Base-by-base conservation (phyloP, 179 eudicot genomes). In the Sideroxylon spinosum region DNA sequence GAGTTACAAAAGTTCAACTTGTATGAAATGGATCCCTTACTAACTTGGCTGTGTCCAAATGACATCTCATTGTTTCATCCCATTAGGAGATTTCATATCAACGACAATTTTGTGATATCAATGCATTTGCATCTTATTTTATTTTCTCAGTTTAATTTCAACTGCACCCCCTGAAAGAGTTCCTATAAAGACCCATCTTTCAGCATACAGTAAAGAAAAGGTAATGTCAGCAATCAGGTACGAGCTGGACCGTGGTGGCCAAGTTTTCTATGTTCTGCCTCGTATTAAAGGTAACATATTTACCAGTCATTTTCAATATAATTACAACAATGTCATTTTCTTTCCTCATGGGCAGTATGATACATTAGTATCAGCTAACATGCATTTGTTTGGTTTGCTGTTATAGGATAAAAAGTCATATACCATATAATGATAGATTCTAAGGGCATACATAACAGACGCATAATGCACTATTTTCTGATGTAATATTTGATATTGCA, bases 111-210 rank as follows among this genome's bases (percentile, higher is more conserved):
- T 74, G n/a, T 11, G 16, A 56, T 70, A 37, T 3, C 66, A 19
- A 44, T 22, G 22, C 9, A 63, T 52, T 79, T 68, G 79, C 48
- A 29, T 80, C 23, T 57, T 69, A 17, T 59, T 7, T 68, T 44
- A 65, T 59, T 63, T 60, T 56, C 75, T 81, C 90, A 93, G 98
- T 86, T 89, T 95, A 78, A 95, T 95, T 78, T 83, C 97, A 56
- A 95, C 99, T 69, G 95, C 99, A 72, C 99, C 99, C 75, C 99
- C 99, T 37, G 97, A 95, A 88, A 90, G 99, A 86, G 95, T 95
- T 79, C 99, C 99, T 60, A 95, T 95, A 72, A 95, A 85, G 84
- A 91, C 99, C 71, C 92, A 90, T 78, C 99, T 95, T 81, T 87
- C 94, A 65, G 93, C 95, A 49, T 90, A 76, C 83, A 86, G 90